phyloP scores from a whole-genome alignment of 192 early-diverging fungal species.

The Chytriomyces sp. region DNA sequence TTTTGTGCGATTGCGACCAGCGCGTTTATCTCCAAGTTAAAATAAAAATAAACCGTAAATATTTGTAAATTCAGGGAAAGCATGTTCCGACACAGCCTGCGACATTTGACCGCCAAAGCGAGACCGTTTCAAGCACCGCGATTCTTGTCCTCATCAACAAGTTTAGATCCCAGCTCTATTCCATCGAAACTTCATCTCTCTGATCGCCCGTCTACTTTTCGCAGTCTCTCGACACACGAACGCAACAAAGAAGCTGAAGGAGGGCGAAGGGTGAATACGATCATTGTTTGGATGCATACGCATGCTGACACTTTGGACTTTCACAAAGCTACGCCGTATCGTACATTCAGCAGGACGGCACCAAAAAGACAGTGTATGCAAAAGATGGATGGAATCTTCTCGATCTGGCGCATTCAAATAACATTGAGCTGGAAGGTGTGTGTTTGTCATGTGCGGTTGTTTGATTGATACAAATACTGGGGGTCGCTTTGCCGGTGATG shows the following conservation, averaged over 20 bases:
- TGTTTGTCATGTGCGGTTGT: too few species aligned
- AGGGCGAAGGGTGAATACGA: conserved; percentile 6
- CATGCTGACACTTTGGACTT: background rate
- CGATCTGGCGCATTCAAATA: conserved; percentile 88
- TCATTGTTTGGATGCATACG: background rate
- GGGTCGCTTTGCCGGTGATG: background rate
- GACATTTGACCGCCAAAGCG: too few species aligned
- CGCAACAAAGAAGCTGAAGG: conserved; percentile 12
- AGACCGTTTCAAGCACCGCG: too few species aligned
- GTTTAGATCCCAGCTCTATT: too few species aligned
- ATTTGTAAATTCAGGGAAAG: too few species aligned
- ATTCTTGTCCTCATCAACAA: too few species aligned
- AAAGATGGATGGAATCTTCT: conserved; percentile 86
- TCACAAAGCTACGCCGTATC: conserved; percentile 63
- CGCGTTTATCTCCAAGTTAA: too few species aligned
- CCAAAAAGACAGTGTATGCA: conserved; percentile 74
- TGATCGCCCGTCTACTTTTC: too few species aligned
- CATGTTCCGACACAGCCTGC: too few species aligned
- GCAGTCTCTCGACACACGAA: conserved; percentile 16
- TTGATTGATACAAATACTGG: background rate
- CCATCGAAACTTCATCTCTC: too few species aligned
- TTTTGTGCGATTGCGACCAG: too few species aligned
- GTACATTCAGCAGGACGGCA: conserved; percentile 85
- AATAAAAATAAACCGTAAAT: too few species aligned
- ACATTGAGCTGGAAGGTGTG: conserved; percentile 91